phyloP scores from a whole-genome alignment of 169 alveolate genomes.

The Plasmodium knowlesi region DNA sequence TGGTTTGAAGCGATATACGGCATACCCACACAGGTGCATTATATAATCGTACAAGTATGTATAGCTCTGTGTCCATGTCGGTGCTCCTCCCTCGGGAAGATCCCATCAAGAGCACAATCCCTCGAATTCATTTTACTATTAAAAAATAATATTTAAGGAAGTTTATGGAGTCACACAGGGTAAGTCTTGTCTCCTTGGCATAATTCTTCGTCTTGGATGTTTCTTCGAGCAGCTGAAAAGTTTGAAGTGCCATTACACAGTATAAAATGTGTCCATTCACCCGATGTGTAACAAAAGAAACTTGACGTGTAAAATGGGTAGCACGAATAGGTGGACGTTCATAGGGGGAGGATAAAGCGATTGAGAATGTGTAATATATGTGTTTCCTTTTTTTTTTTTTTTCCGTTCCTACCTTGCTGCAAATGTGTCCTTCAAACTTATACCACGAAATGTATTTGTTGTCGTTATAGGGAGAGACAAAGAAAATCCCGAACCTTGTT shows the following conservation, averaged over 20 bases:
- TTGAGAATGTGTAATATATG: background rate
- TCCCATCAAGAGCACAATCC: background rate
- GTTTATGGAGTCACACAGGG: slow-evolving; percentile 18
- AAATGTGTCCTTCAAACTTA: slow-evolving; percentile 33
- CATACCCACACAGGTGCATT: background rate
- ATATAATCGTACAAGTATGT: background rate
- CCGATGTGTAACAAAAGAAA: background rate
- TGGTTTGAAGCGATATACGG: background rate
- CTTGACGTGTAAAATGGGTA: background rate
- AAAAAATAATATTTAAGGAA: slow-evolving; percentile 38
- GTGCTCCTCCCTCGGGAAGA: background rate
- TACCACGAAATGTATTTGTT: slow-evolving; percentile 41
- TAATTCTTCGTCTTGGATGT: background rate
- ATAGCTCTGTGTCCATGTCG: background rate
- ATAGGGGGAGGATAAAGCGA: background rate
- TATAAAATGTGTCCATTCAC: background rate
- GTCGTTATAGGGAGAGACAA: slow-evolving; percentile 37
- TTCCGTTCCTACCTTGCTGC: slow-evolving; percentile 7
- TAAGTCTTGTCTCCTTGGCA: background rate
- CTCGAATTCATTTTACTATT: slow-evolving; percentile 16
- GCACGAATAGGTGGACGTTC: background rate
- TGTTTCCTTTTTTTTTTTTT: background rate
- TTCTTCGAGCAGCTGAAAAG: background rate
- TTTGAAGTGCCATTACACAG: background rate
- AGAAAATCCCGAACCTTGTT: slow-evolving; percentile 39